phyloP scores from a whole-genome alignment of 108 stramenopile genomes.

The Skeletonema marinoi region DNA sequence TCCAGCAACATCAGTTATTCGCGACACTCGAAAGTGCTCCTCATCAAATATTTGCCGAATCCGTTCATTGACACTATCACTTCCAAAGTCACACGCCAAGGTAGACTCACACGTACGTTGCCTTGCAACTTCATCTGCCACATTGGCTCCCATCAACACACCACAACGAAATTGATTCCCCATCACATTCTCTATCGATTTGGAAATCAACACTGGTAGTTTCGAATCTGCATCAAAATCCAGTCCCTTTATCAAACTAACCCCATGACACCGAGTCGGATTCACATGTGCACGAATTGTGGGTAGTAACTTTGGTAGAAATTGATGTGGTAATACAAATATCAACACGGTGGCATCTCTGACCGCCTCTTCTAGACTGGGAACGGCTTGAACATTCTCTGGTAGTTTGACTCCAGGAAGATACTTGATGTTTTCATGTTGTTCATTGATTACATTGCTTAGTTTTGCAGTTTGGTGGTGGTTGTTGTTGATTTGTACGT shows the following conservation, averaged over 20 bases:
- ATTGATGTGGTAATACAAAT: slow-evolving; percentile 97
- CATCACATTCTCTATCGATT: slow-evolving; percentile 79
- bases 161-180: slow-evolving; percentile 70
- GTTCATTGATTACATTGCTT: slow-evolving; percentile 89
- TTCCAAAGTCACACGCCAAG: slow-evolving; percentile 85
- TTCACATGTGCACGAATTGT: slow-evolving; percentile 68
- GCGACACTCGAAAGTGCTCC: slow-evolving; percentile 85
- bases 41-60: slow-evolving; percentile 85
- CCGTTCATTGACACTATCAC: slow-evolving; percentile 59
- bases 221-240: slow-evolving; percentile 74
- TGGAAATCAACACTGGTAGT: slow-evolving; percentile 73
- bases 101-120: slow-evolving; percentile 96
- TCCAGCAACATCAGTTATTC: slow-evolving; percentile 85
- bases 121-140: slow-evolving; percentile 92
- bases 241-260: slow-evolving; percentile 86
- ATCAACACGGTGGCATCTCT: slow-evolving; percentile 86
- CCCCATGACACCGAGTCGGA: slow-evolving; percentile 72
- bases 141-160: slow-evolving; percentile 99
- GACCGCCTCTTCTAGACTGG: slow-evolving; percentile 86
- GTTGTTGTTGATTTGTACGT: slow-evolving; percentile 7
- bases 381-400: slow-evolving; percentile 84
- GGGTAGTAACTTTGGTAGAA: slow-evolving; percentile 76
- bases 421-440: slow-evolving; percentile 97
- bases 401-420: slow-evolving; percentile 91
- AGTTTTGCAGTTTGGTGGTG: slow-evolving; percentile 57